Evolutionary conservation across 2,329 filamentous ascomycete species (phyloP), one percentile per base, ranked within the genome.

Genomic region (Tolypocladium capitatum): DNA sequence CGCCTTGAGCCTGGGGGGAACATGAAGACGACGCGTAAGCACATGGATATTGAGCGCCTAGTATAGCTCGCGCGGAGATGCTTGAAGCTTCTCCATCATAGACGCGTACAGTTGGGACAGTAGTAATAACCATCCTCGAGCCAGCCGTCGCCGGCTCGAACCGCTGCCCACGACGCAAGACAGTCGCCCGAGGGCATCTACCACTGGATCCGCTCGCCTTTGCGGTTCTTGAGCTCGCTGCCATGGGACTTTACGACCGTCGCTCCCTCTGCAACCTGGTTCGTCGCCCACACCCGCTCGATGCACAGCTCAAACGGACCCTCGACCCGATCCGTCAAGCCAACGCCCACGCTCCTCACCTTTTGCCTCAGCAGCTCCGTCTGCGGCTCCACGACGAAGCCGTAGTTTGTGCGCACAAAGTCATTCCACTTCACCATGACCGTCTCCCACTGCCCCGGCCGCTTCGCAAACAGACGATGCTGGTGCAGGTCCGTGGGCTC

Each of bases 401-500:
- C 92, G 60, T 94, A 80, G 61, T 96, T 97, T 14, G 92, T 98
- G 53, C 92, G 76, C 50, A 98, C 91, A 67, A 98, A 97, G 54
- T 94, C 88, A 56, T 83, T 84, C 76, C 90, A 92, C 52, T 84
- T 85, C 53, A 98, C 84, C 43, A 94, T 66, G n/a, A 96, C 78
- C 2, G 92, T 96, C 73, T 98, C 91, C 92, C 92, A 98, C 58
- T 90, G 76, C 1, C 89, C 89, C 0, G 86, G 82, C 9, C 79
- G 78, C 59, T 82, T 83, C 9, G 84, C 76, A 56, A 88, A 94
- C 5, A 98, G 68, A 45, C 92, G 75, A 65, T 98, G 92, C 64
- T 98, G 92, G 65, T 97, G 92, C 53, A 98, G 74, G 63, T 98
- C 92, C n/a, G 89, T 91, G 11, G 88, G 86, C 43, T 95, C 86